Evolutionary conservation across 2,329 filamentous ascomycete genomes (phyloP).

Genomic region (Aspergillus piperis): DNA sequence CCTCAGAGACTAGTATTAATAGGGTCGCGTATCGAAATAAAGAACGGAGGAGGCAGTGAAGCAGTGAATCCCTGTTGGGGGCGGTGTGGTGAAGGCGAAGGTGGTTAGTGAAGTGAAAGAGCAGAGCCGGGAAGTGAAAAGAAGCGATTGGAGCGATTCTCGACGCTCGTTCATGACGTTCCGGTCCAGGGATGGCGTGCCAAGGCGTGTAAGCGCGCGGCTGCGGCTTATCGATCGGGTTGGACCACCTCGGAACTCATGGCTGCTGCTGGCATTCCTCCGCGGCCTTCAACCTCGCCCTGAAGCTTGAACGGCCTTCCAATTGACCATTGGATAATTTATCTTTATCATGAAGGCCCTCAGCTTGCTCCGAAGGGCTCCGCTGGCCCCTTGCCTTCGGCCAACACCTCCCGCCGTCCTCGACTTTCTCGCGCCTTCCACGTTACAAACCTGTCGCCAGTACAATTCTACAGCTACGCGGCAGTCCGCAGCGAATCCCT

Average conservation of each 20-base stretch:
- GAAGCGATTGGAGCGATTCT: constrained; percentile 17
- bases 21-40: background rate
- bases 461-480: constrained; percentile 29
- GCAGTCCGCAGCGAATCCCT: constrained; percentile 32
- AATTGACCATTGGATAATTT: background rate
- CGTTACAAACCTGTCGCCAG: constrained; percentile 25
- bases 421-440: constrained; percentile 40
- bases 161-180: constrained; percentile 33
- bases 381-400: constrained; percentile 18
- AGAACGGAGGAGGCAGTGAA: background rate
- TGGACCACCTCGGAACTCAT: constrained; percentile 18
- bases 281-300: background rate
- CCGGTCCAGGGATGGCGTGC: constrained; percentile 26
- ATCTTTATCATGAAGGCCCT: constrained; percentile 28
- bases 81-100: constrained; percentile 14
- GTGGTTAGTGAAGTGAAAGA: constrained; percentile 7
- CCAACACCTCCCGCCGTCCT: constrained; percentile 30
- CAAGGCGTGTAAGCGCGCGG: constrained; percentile 36
- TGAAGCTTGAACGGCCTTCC: background rate
- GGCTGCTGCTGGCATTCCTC: background rate
- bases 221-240: constrained; percentile 20
- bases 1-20: background rate
- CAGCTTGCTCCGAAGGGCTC: constrained; percentile 24
- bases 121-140: constrained; percentile 20
- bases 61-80: background rate